phyloP scores from a whole-genome alignment of 2,329 filamentous ascomycete genomes.

The Penicillium sp. region DNA sequence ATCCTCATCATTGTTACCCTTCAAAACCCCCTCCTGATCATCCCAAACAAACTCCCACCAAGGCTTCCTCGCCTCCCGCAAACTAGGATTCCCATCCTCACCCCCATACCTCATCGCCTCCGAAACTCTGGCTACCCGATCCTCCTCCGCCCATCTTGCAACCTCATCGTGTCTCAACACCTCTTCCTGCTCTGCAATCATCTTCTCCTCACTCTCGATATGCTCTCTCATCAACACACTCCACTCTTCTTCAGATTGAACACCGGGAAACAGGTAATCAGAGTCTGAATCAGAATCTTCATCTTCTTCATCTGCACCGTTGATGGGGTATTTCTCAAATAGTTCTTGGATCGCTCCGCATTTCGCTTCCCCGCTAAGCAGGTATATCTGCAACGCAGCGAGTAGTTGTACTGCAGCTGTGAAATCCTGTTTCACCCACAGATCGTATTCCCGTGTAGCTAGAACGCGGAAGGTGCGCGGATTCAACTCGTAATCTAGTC shows the following conservation, averaged over 20 bases:
- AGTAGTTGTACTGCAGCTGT: slow-evolving; percentile 16
- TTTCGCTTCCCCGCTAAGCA: slow-evolving; percentile 28
- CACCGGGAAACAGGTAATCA: background rate
- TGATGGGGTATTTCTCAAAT: background rate
- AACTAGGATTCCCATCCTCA: slow-evolving; percentile 13
- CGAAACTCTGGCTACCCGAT: background rate
- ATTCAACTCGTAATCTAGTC: slow-evolving; percentile 16
- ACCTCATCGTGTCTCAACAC: background rate
- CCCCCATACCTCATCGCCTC: slow-evolving; percentile 13
- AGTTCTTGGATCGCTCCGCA: slow-evolving; percentile 25
- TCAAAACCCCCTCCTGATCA: slow-evolving; percentile 5
- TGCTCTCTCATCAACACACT: background rate
- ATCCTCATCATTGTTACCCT: background rate
- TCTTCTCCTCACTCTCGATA: background rate
- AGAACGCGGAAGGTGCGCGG: slow-evolving; percentile 24
- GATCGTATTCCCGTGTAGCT: slow-evolving; percentile 28
- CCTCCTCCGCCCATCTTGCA: background rate
- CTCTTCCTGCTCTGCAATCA: background rate
- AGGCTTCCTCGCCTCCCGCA: slow-evolving; percentile 12
- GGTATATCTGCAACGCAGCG: slow-evolving; percentile 24
- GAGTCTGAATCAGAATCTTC: background rate
- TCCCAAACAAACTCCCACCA: slow-evolving; percentile 29
- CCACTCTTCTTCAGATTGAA: background rate
- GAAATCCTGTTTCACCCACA: slow-evolving; percentile 27
- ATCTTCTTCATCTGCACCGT: slow-evolving; percentile 1